Base-by-base conservation (phyloP, 2,329 filamentous ascomycete species). In the Gaeumannomyces tritici region DNA sequence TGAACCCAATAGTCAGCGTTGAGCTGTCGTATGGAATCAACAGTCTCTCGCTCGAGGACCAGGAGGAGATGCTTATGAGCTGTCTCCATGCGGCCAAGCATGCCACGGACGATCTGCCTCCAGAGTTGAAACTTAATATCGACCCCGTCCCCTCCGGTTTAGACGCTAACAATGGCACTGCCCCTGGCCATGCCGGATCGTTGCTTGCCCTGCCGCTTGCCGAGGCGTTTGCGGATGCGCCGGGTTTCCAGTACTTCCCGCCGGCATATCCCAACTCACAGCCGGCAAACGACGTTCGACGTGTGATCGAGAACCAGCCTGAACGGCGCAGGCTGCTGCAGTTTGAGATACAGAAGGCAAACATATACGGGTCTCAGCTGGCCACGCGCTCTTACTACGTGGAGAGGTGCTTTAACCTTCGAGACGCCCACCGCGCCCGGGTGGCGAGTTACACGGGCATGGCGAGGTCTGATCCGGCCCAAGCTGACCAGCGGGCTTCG, bases 311-410 rank as follows among this genome's bases (percentile, higher is more conserved):
- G 62, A 73, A 76, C 26, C 76, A 84, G 29, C 79, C 81, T 1
- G 71, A 75, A 29, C 77, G 79, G 3, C 80, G 83, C 2, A 79
- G 84, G 1, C 77, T 81, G 62, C 72, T 92, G 5, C 90, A 95
- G 70, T 91, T 88, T 67, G 92, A 96, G 74, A 95, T 96, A 33
- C 91, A 96, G 72, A 96, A 96, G 72, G 90, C 91, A 8, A 96
- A 96, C 72, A 90, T 96, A 54, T 91, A 93, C 70, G 86, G 88
- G 2, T 93, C 89, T 7, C 89, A 92, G 69, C 79, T 96, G 12
- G 87, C 88, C 2, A 96, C 91, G 0, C 83, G 92, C 28, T 93
- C 90, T 0, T 93, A 91, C 71, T 86, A 93, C 63, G 90, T 96
- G 0, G 91, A 96, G 72, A 88, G 92, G 66, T 96, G 93, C 75